Evolutionary conservation across 305 asterid species (phyloP).

Genomic region (Fraxinus nigra): DNA sequence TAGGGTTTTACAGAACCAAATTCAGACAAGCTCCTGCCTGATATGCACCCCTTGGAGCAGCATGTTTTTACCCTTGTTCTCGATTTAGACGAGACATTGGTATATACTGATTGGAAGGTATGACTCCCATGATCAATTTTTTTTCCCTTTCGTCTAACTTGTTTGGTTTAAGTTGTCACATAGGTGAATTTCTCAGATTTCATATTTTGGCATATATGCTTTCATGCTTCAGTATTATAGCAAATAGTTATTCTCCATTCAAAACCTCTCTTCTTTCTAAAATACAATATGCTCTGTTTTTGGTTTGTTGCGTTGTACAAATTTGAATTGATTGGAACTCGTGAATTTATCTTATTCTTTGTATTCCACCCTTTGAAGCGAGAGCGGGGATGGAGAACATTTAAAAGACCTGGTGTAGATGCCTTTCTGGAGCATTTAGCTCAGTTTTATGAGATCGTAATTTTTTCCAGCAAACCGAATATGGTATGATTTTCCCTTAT

Average conservation of each 20-base stretch:
- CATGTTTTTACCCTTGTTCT: conserved; percentile 84
- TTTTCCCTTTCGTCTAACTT: background rate
- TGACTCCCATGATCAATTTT: conserved; percentile 14
- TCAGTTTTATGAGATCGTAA: conserved; percentile 71
- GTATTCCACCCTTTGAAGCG: conserved; percentile 45
- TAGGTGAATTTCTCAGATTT: background rate
- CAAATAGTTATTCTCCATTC: background rate
- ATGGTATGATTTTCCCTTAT: conserved; percentile 47
- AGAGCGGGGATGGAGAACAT: conserved; percentile 92
- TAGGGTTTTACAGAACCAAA: conserved; percentile 86
- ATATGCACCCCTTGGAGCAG: conserved; percentile 78
- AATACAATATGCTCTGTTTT: background rate
- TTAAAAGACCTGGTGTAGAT: conserved; percentile 92
- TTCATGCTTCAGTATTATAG: background rate
- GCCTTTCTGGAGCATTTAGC: conserved; percentile 80
- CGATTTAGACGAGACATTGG: conserved; percentile 79
- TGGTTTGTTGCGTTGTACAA: background rate
- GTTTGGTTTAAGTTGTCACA: too few relatives aligned
- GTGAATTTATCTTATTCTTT: conserved; percentile 14
- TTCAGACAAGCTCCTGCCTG: conserved; percentile 90
- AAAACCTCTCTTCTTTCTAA: background rate
- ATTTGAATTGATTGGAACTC: background rate
- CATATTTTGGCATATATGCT: background rate
- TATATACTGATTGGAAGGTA: conserved; percentile 89
- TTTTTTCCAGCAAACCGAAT: conserved; percentile 61